Conservation (phyloP, 1,139 yeast genomes). For the Yamadazyma atlantica region DNA sequence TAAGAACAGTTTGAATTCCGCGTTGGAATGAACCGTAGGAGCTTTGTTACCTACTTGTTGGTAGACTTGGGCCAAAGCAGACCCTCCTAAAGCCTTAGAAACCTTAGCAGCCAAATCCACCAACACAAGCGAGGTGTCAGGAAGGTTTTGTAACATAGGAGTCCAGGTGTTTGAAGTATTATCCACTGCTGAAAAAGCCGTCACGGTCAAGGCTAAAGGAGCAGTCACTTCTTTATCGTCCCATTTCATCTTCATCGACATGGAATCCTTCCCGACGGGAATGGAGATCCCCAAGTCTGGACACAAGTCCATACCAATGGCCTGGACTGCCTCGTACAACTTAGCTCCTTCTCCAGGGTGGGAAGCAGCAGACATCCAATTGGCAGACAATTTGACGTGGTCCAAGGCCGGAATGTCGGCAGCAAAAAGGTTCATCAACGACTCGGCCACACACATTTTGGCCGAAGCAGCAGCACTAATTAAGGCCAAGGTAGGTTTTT, state of each 20-base stretch:
- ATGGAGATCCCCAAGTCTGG: conserved; percentile 89
- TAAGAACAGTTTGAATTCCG: conserved; percentile 66
- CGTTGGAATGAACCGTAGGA: conserved; percentile 78
- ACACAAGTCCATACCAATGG: conserved; percentile 91
- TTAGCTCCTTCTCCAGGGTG: conserved; percentile 96
- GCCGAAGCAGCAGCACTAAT: conserved; percentile 96
- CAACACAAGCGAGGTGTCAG: conserved; percentile 65
- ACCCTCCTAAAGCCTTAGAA: conserved; percentile 77
- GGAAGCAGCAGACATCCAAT: conserved; percentile 99
- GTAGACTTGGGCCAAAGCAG: conserved; percentile 93
- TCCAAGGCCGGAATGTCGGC: conserved; percentile 81
- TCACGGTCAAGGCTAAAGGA: conserved; percentile 87
- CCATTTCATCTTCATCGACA: conserved; percentile 99
- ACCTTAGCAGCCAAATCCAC: conserved; percentile 74
- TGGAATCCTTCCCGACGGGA: conserved; percentile 98
- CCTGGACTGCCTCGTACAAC: conserved; percentile 95
- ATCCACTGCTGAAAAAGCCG: conserved; percentile 87
- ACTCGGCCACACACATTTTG: conserved; percentile 94
- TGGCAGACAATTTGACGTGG: conserved; percentile 85
- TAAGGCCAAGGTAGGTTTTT: conserved; percentile 87
- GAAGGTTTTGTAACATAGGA: conserved; percentile 63
- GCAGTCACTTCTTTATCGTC: conserved; percentile 89
- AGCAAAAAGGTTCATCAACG: conserved; percentile 83
- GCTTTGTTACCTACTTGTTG: conserved; percentile 78
- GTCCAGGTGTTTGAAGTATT: conserved; percentile 95